Evolutionary conservation across 75 land plant species (phyloP).

Genomic region (Cupressus sempervirens): DNA sequence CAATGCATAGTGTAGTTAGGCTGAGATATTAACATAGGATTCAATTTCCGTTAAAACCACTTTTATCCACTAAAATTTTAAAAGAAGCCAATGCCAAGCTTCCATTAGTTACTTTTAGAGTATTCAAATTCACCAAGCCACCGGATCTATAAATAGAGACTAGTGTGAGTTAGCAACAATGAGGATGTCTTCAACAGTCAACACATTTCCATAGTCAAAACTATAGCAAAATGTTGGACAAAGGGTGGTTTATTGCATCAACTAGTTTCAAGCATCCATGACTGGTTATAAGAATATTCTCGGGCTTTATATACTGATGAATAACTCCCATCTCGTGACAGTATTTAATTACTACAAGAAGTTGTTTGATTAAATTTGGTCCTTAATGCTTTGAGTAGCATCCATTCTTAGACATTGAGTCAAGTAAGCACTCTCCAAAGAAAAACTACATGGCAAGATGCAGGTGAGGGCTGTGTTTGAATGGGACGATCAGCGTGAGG

Average conservation of each 20-base stretch:
- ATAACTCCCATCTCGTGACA: conserved; percentile 89
- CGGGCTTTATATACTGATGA: conserved; percentile 79
- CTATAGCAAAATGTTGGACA: conserved; percentile 59
- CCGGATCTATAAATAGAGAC: background rate
- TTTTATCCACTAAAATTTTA: background rate
- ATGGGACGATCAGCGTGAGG: too few relatives aligned
- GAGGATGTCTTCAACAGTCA: background rate
- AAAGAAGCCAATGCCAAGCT: conserved; percentile 6
- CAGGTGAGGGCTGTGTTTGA: too few relatives aligned
- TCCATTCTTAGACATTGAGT: conserved; percentile 54
- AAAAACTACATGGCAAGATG: conserved; percentile 93
- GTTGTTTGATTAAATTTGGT: conserved; percentile 56
- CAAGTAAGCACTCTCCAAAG: conserved; percentile 68
- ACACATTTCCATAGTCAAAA: background rate
- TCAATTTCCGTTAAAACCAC: background rate
- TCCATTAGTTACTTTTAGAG: background rate
- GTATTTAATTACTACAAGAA: conserved; percentile 54
- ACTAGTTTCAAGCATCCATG: conserved; percentile 64
- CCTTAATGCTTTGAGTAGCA: conserved; percentile 55
- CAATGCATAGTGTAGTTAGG: background rate
- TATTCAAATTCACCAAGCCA: background rate
- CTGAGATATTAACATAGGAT: conserved; percentile 2
- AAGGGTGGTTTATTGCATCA: conserved; percentile 53
- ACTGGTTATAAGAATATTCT: conserved; percentile 62
- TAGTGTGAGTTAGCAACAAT: conserved; percentile 7